Evolutionary conservation across 2,329 filamentous ascomycete genomes (phyloP), one percentile per base, ranked within the genome.

Genomic region (Nemania abortiva): DNA sequence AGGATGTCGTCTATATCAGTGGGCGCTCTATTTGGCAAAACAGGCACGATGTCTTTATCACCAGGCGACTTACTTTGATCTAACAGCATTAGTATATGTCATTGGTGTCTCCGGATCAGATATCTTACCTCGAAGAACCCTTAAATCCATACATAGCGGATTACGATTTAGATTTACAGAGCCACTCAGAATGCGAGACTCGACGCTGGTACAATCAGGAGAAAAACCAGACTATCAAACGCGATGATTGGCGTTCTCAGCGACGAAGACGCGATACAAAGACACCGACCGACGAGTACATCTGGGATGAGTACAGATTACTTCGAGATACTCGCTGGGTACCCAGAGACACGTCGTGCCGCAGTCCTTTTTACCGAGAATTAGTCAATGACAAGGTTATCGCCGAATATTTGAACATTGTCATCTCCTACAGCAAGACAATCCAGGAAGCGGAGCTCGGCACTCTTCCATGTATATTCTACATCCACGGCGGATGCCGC

Each of bases 401-500:
- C 29, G 6, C 56, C 2, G 63, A 70, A 52, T 2, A 63, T 54
- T 50, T 72, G 11, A 52, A 52, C n/a, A 18, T 71, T 22, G 64
- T 71, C 50, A 58, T 71, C 27, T 52, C 55, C 22, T 58, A 66
- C 53, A 59, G 34, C 6, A 34, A 62, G 29, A 56, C 59, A 31
- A 24, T 45, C 13, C 37, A 34, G 27, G 58, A 53, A 37, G 64
- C 64, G 20, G 47, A 63, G 47, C 24, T 49, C 15, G 54, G 66
- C 47, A 55, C 39, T 24, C 61, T 68, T 10, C 71, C 71, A 24
- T 73, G 71, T 49, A 67, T 73, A 64, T 70, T 73, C 49, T 73
- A 60, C 37, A 67, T 73, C 37, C 71, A 73, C 31, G 71, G 71
- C 3, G 71, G 71, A 18, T 22, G 54, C 22, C 70, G 71, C 11